Evolutionary conservation across 2,329 filamentous ascomycete species (phyloP).

Genomic region (Penicillium verrucosum): DNA sequence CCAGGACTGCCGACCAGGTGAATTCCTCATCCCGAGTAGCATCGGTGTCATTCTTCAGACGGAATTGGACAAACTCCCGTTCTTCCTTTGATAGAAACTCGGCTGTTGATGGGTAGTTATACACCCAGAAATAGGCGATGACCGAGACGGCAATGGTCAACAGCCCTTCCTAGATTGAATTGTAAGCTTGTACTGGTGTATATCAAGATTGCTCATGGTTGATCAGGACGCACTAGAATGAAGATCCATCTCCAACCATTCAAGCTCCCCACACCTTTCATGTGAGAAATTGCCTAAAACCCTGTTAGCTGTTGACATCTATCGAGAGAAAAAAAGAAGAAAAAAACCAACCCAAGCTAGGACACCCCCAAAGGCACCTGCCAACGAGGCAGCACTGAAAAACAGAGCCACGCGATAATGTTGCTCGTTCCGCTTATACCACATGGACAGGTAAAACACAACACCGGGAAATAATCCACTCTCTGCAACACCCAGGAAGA

Average conservation of each 20-base stretch:
- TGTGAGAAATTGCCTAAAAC: slow-evolving; percentile 46
- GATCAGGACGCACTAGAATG: slow-evolving; percentile 46
- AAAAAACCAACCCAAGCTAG: slow-evolving; percentile 47
- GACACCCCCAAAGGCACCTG: slow-evolving; percentile 60
- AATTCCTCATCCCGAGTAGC: slow-evolving; percentile 67
- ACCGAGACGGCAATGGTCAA: slow-evolving; percentile 59
- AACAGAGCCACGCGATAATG: slow-evolving; percentile 47
- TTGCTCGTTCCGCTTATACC: slow-evolving; percentile 50
- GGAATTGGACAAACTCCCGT: slow-evolving; percentile 57
- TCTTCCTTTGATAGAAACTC: slow-evolving; percentile 48
- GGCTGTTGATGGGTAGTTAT: slow-evolving; percentile 44
- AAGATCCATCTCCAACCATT: slow-evolving; percentile 64
- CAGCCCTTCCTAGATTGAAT: slow-evolving; percentile 57
- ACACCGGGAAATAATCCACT: slow-evolving; percentile 54
- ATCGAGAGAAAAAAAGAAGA: background rate
- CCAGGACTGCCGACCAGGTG: slow-evolving; percentile 62
- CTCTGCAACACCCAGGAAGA: slow-evolving; percentile 53
- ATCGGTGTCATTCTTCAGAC: slow-evolving; percentile 66
- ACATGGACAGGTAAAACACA: slow-evolving; percentile 60
- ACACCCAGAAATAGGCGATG: slow-evolving; percentile 40
- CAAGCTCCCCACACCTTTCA: slow-evolving; percentile 48
- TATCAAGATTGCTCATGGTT: background rate
- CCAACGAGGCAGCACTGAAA: slow-evolving; percentile 56
- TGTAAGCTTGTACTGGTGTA: background rate
- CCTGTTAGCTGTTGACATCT: slow-evolving; percentile 14